Conservation (phyloP, 805 yeast species). For the Saturnispora saitoi region DNA sequence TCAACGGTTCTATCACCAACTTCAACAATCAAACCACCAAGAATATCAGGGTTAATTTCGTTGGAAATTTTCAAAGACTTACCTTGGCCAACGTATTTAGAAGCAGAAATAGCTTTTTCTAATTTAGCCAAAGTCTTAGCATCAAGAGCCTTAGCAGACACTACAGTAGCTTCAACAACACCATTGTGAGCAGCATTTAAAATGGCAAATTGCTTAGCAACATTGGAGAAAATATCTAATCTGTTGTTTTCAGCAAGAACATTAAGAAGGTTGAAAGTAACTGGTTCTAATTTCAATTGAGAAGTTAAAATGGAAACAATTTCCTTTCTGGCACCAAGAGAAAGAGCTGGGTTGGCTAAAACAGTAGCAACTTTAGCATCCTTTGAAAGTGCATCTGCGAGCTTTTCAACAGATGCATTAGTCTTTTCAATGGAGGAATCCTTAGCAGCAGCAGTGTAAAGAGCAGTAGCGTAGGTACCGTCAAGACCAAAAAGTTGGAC, state of each 20-base stretch:
- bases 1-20: constrained; percentile 97
- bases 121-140: constrained; percentile 68
- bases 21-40: constrained; percentile 94
- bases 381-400: constrained; percentile 44
- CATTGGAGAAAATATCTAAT: constrained; percentile 55
- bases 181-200: constrained; percentile 88
- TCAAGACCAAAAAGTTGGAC: constrained; percentile 91
- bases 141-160: constrained; percentile 81
- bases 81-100: constrained; percentile 75
- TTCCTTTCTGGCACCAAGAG: constrained; percentile 60
- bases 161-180: constrained; percentile 85
- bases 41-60: constrained; percentile 78
- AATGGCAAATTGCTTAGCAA: constrained; percentile 63
- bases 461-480: constrained; percentile 94
- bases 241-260: constrained; percentile 95
- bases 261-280: constrained; percentile 68
- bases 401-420: constrained; percentile 55
- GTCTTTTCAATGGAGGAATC: constrained; percentile 61
- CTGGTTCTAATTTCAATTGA: constrained; percentile 47
- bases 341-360: constrained; percentile 77
- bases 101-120: constrained; percentile 67
- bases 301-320: constrained; percentile 54
- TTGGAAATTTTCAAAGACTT: constrained; percentile 80
- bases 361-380: constrained; percentile 58
- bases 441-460: constrained; percentile 85